Evolutionary conservation across 768 basidiomycete species (phyloP).

Genomic region (Phallus indusiatus): DNA sequence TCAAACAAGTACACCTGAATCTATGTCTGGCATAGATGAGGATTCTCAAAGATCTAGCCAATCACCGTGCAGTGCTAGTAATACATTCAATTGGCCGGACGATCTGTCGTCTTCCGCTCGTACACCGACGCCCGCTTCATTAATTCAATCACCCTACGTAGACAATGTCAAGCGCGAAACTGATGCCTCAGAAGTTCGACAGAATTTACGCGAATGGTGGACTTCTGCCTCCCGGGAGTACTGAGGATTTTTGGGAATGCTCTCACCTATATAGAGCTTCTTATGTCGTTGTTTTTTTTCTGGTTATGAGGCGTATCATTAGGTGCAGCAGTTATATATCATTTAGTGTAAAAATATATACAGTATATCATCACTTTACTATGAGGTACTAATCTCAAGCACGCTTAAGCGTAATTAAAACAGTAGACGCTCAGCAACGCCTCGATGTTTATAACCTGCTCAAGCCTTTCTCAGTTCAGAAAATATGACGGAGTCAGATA

Average conservation of each 20-base stretch:
- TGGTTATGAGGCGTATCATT: neutral
- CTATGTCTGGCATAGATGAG: neutral
- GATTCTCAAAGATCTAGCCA: neutral
- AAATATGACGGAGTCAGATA: neutral
- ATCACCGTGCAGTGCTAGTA: neutral
- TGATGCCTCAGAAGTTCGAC: neutral
- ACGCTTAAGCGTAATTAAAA: too few relatives aligned
- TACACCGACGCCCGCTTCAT: neutral
- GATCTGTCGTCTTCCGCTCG: neutral
- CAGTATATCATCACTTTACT: too few relatives aligned
- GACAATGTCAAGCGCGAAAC: neutral
- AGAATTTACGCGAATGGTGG: constrained; percentile 7
- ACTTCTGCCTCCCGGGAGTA: neutral
- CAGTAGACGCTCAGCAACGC: neutral
- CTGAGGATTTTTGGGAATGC: neutral
- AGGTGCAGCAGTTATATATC: neutral
- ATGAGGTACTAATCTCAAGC: too few relatives aligned
- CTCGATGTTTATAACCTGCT: neutral
- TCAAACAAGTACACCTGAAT: neutral
- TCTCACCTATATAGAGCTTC: neutral
- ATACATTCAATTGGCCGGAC: neutral
- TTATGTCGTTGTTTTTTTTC: neutral
- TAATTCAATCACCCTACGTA: neutral
- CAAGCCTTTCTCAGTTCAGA: neutral
- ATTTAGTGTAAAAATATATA: neutral